phyloP scores from a whole-genome alignment of 2,329 filamentous ascomycete genomes.

The Teratosphaeria destructans region DNA sequence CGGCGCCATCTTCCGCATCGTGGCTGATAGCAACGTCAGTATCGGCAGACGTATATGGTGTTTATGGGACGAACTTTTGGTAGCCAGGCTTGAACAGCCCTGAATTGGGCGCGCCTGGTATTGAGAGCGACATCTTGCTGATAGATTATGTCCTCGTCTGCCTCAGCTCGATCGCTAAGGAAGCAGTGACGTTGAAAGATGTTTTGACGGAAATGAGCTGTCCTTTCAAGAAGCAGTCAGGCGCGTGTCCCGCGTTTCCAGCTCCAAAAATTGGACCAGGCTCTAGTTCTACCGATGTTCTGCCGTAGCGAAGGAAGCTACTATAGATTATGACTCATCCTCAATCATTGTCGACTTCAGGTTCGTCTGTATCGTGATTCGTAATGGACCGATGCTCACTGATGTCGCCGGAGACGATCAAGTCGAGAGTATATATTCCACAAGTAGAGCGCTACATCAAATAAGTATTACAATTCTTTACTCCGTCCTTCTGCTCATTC shows the following conservation, averaged over 20 bases:
- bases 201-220: background rate
- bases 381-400: background rate
- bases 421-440: background rate
- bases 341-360: background rate
- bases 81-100: slow-evolving; percentile 95
- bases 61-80: slow-evolving; percentile 59
- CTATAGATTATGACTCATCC: background rate
- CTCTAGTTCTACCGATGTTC: background rate
- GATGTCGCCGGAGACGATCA: too few species aligned
- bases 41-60: slow-evolving; percentile 10
- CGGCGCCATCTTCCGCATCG: slow-evolving; percentile 96
- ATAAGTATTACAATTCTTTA: background rate
- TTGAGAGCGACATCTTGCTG: slow-evolving; percentile 77
- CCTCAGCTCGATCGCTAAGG: background rate
- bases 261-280: background rate
- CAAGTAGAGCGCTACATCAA: background rate
- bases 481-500: background rate
- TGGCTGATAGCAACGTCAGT: slow-evolving; percentile 56
- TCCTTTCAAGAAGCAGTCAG: background rate
- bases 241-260: background rate
- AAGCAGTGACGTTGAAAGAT: background rate
- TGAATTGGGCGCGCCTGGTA: slow-evolving; percentile 85
- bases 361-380: background rate
- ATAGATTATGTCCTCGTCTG: background rate
- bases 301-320: background rate